A percentile compares a stretch with the other conserved stretches of the same genome.
Evolutionary conservation across 371 early-diverging fungal genomes (phyloP).

Genomic region (Mortierella sp.): DNA sequence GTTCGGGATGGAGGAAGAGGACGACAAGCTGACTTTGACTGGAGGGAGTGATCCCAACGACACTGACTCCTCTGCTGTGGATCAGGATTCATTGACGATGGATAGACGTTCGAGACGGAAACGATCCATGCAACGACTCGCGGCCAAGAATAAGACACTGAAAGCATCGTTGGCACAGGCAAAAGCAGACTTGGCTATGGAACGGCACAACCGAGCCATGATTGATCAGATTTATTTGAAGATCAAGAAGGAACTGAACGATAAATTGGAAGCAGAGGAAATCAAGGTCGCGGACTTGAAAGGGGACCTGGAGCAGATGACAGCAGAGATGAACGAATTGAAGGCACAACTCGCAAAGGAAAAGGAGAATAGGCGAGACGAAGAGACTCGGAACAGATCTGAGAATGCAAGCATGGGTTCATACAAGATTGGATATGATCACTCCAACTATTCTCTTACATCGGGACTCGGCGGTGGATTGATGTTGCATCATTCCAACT

Average conservation of each 20-base stretch:
- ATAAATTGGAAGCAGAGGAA: conserved; percentile 37
- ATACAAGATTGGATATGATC: conserved; percentile 48
- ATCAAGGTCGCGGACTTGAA: conserved; percentile 26
- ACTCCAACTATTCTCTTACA: conserved; percentile 38
- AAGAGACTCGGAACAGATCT: background rate
- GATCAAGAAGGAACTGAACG: conserved; percentile 42
- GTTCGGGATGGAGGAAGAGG: conserved; percentile 30
- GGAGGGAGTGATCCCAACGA: conserved; percentile 44
- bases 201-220: conserved; percentile 32
- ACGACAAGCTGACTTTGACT: conserved; percentile 22
- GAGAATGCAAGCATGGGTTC: background rate
- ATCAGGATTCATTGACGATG: conserved; percentile 19
- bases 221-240: conserved; percentile 49
- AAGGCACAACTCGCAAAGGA: too few species aligned
- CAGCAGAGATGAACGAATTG: conserved; percentile 21
- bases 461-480: conserved; percentile 33
- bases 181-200: conserved; percentile 37
- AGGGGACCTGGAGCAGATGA: conserved; percentile 35
- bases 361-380: background rate
- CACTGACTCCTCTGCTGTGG: conserved; percentile 25
- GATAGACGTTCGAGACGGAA: conserved; percentile 30
- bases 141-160: conserved; percentile 42
- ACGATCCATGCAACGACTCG: conserved; percentile 41
- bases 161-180: conserved; percentile 39
- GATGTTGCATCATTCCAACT: conserved; percentile 44